These are phyloP conservation scores for Sindora glabra DNA, from an alignment of 306 rosid species.

Conservation along the genomic window DNA sequence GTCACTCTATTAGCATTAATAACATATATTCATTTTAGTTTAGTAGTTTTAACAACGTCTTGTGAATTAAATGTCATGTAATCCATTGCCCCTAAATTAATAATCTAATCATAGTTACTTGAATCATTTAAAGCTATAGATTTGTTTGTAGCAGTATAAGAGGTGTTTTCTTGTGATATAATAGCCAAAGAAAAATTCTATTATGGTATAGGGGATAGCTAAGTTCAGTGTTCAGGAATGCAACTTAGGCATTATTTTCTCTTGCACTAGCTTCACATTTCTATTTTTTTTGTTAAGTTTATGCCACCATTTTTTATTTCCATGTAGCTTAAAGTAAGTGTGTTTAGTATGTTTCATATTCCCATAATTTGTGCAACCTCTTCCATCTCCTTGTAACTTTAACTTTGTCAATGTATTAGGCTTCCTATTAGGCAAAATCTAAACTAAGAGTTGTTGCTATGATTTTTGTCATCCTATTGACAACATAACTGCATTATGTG, in stretches of 20 bases:
- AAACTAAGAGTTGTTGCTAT: too few relatives aligned
- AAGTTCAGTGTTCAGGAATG: background rate
- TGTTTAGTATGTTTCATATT: background rate
- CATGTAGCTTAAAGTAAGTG: background rate
- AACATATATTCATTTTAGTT: too few relatives aligned
- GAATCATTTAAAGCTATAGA: background rate
- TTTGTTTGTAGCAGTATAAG: background rate
- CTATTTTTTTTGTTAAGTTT: background rate
- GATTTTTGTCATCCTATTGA: too few relatives aligned
- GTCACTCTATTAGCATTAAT: too few relatives aligned
- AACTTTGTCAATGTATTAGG: too few relatives aligned
- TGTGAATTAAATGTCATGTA: background rate
- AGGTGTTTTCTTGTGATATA: too few relatives aligned
- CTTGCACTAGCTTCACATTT: background rate
- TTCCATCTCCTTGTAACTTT: too few relatives aligned
- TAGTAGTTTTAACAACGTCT: too few relatives aligned
- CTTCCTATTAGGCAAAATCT: too few relatives aligned
- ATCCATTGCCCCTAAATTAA: background rate
- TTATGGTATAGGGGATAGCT: background rate
- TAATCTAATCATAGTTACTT: background rate
- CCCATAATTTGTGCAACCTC: background rate
- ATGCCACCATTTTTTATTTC: background rate
- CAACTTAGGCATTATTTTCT: background rate
- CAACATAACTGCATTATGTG: too few relatives aligned
- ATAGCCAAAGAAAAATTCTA: too few relatives aligned